These are phyloP conservation scores for Colletotrichum musicola DNA, from an alignment of 2,329 filamentous ascomycete genomes.

Conservation along the genomic window DNA sequence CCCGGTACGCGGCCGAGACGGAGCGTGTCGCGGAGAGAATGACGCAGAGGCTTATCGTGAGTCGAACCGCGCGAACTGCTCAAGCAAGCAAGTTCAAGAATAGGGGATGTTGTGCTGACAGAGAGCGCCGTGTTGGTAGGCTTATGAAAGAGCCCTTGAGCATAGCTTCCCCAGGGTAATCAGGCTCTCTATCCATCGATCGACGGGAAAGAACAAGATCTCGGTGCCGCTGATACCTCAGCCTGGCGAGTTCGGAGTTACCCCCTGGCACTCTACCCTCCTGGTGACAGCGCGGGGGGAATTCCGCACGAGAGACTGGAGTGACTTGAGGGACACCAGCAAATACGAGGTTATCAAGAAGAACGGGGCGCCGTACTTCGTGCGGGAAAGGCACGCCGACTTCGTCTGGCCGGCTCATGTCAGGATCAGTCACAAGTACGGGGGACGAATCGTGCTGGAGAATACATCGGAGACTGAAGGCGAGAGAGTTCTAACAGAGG, in stretches of 20 bases:
- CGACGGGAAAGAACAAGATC: slow-evolving; percentile 23
- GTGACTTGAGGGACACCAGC: background rate
- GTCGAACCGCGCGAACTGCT: no score
- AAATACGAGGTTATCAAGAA: background rate
- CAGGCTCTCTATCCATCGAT: slow-evolving; percentile 27
- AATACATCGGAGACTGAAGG: background rate
- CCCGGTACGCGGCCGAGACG: background rate
- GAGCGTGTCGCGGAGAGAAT: background rate
- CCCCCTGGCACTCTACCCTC: slow-evolving; percentile 20
- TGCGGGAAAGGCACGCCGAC: background rate
- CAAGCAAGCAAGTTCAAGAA: no score
- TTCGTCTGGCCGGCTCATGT: background rate
- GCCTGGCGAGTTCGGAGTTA: slow-evolving; percentile 1
- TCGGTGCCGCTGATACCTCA: slow-evolving; percentile 24
- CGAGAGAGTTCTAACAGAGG: background rate
- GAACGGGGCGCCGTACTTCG: background rate
- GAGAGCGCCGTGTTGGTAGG: background rate
- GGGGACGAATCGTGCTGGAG: background rate
- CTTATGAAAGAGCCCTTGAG: background rate
- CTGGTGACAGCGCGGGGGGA: background rate
- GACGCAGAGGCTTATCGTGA: slow-evolving; percentile 7
- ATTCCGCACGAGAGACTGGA: background rate
- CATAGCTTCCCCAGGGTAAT: background rate
- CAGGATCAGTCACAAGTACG: background rate
- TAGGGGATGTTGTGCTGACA: background rate